A percentile compares a stretch with the other conserved stretches of the same genome.
Conservation (phyloP, 768 basidiomycete genomes). For the Sistotremastrum niveocremeum region DNA sequence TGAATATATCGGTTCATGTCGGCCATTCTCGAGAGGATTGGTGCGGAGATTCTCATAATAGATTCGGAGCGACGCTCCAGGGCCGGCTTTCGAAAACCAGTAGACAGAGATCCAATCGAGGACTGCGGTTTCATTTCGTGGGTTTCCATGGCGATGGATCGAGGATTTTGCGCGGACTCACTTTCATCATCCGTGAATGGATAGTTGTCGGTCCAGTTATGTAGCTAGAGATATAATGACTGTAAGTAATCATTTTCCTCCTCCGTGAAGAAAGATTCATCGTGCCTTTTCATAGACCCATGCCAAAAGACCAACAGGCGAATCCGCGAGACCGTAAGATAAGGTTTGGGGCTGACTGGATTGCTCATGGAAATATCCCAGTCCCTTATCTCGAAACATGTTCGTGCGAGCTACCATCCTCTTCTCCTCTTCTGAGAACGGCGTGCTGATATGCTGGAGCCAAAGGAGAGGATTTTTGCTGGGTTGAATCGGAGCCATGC, state of each 20-base stretch:
- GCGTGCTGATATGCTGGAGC: not conserved
- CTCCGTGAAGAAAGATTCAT: too few relatives aligned
- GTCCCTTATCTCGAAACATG: not conserved
- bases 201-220: too few relatives aligned
- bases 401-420: not conserved
- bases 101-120: slow-evolving; percentile 48
- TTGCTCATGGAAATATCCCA: not conserved
- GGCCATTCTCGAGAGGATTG: not conserved
- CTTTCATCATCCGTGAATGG: too few relatives aligned
- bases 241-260: too few relatives aligned
- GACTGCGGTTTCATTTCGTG: slow-evolving; percentile 20
- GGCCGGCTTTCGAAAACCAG: slow-evolving; percentile 45
- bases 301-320: too few relatives aligned
- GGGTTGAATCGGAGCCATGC: slow-evolving; percentile 17
- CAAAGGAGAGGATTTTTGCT: slow-evolving; percentile 4
- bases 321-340: too few relatives aligned
- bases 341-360: not conserved
- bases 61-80: slow-evolving; percentile 42
- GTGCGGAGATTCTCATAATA: slow-evolving; percentile 33
- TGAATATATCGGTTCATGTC: not conserved
- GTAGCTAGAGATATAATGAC: too few relatives aligned
- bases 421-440: not conserved
- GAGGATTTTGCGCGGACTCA: too few relatives aligned
- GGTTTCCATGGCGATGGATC: too few relatives aligned
- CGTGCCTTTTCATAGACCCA: too few relatives aligned